These are phyloP conservation scores for Cenococcum geophilum DNA, from an alignment of 495 filamentous ascomycete species.

Conservation along the genomic window DNA sequence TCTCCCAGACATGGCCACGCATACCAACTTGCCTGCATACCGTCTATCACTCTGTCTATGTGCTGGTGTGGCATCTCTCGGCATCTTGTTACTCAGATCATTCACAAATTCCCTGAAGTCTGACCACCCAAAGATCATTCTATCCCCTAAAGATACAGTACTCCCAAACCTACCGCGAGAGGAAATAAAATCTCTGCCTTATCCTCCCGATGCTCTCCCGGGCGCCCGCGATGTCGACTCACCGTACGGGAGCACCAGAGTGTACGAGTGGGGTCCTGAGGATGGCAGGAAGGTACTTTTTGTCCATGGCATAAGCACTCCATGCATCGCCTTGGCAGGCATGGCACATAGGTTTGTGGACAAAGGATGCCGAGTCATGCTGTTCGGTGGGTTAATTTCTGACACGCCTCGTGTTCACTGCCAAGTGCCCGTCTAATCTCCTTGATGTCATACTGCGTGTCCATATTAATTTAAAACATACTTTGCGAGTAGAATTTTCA, in stretches of 20 bases:
- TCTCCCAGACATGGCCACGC: background rate
- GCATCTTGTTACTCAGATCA: background rate
- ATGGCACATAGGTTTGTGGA: slow-evolving; percentile 65
- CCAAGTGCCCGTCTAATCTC: too few relatives aligned
- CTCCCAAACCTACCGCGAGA: slow-evolving; percentile 44
- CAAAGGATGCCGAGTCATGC: slow-evolving; percentile 73
- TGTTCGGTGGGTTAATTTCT: slow-evolving; percentile 54
- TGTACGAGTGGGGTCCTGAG: slow-evolving; percentile 89
- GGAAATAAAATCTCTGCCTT: slow-evolving; percentile 51
- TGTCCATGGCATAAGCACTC: slow-evolving; percentile 82
- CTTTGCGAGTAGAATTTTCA: too few relatives aligned
- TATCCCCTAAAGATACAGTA: slow-evolving; percentile 46
- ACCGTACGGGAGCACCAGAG: slow-evolving; percentile 72
- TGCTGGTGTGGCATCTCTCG: slow-evolving; percentile 6
- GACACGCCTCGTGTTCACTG: slow-evolving; percentile 5
- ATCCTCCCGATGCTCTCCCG: slow-evolving; percentile 69
- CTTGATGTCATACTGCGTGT: too few relatives aligned
- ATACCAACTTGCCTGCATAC: background rate
- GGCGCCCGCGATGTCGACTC: slow-evolving; percentile 66
- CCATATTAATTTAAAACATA: too few relatives aligned
- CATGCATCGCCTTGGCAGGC: slow-evolving; percentile 63
- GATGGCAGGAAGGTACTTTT: slow-evolving; percentile 71
- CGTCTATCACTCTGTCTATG: slow-evolving; percentile 1
- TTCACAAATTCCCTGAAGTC: slow-evolving; percentile 5
- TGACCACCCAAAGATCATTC: slow-evolving; percentile 32